Evolutionary conservation across 495 filamentous ascomycete genomes (phyloP), one percentile per base, ranked within the genome.

Genomic region (Aspergillus funiculosus): DNA sequence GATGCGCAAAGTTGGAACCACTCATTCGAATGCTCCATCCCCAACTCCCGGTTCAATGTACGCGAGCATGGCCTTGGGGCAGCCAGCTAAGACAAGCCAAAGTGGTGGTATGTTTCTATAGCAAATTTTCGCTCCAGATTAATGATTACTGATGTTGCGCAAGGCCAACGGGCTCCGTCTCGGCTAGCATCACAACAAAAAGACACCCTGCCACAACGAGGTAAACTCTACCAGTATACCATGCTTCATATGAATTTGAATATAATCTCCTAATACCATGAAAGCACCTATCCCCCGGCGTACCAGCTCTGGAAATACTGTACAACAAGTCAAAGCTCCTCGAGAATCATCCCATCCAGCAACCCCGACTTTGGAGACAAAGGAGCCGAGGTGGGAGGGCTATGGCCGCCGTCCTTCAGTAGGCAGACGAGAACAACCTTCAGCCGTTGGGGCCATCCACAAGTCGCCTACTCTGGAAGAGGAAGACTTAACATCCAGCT

Each of bases 1-100:
- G 67, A 89, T 98, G 78, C 78, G 83, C 38, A 91, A 82, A 65
- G 82, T 85, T 21, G 74, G 77, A 19, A 70, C 65, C 22, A 63
- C 74, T 10, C 63, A 69, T 18, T 71, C 71, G 24, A 67, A 61
- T 22, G 60, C 72, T 3, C 57, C 72, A 1, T 71, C 71, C 9
- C 71, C 74, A 14, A 63, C 63, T 13, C 75, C 71, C 21, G 75
- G 76, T 10, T 75, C 71, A 36, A 60, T 66, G 11, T 72, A 71
- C 15, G 71, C 66, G 0, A 77, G 75, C 43, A 64, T 69, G 18
- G 71, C 67, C 27, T 62, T 74, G 7, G 68, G 73, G 1, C 73
- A 82, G 34, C 59, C 75, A 13, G 77, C 79, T 70, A 78, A 75
- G 47, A 72, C 81, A 29, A 68, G 69, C 17, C 73, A 73, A 19